Conservation (phyloP, 345 rosid genomes). For the Corchorus olitorius region DNA sequence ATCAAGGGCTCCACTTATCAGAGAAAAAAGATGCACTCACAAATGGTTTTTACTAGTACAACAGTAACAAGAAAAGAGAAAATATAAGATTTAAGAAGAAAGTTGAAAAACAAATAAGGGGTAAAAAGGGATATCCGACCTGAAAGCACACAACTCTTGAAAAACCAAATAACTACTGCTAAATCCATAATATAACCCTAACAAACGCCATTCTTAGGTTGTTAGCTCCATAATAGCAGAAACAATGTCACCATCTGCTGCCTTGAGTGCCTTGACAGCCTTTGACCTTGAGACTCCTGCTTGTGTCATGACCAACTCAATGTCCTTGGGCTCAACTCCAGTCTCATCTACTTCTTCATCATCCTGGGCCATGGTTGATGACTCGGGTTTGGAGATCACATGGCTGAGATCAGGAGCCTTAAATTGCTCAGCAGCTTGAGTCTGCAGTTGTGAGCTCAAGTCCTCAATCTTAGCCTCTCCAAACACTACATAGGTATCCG, state of each 20-base stretch:
- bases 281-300: constrained; percentile 75
- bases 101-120: not conserved
- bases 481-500: constrained; percentile 76
- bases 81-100: not conserved
- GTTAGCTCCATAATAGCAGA: constrained; percentile 94
- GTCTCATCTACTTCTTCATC: constrained; percentile 88
- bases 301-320: constrained; percentile 90
- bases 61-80: not conserved
- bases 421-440: constrained; percentile 87
- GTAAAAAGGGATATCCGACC: not conserved
- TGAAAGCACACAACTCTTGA: not conserved
- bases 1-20: not conserved
- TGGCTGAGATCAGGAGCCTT: constrained; percentile 65
- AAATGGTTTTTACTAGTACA: constrained; percentile 10
- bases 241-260: constrained; percentile 76
- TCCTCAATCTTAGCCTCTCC: constrained; percentile 96
- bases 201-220: constrained; percentile 31
- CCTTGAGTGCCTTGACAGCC: constrained; percentile 83
- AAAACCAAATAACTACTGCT: not conserved
- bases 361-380: constrained; percentile 61
- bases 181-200: not conserved
- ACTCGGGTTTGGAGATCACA: constrained; percentile 62
- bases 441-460: constrained; percentile 81
- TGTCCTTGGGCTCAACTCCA: constrained; percentile 88
- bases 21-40: not conserved